Evolutionary conservation across 1,139 yeast genomes (phyloP).

Genomic region (Torulaspora pretoriensis): DNA sequence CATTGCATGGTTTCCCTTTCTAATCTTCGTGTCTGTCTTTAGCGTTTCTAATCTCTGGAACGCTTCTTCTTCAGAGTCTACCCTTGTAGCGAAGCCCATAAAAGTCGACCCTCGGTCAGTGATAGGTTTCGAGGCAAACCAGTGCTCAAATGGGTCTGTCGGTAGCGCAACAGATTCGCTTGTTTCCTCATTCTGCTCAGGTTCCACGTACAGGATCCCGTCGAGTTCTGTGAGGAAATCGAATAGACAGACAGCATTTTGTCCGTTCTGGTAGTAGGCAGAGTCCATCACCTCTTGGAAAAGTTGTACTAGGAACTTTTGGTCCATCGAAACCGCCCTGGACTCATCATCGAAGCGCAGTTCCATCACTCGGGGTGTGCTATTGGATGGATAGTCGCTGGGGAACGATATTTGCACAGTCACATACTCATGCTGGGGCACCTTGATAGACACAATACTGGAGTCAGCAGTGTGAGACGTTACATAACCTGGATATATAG

Average conservation of each 20-base stretch:
- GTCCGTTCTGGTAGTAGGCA: constrained; percentile 46
- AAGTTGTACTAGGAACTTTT: constrained; percentile 42
- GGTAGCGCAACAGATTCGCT: constrained; percentile 15
- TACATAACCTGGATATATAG: constrained; percentile 73
- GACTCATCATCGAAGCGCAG: constrained; percentile 40
- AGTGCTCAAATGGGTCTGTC: constrained; percentile 53
- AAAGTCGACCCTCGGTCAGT: constrained; percentile 83
- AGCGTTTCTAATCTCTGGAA: constrained; percentile 47
- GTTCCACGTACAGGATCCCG: constrained; percentile 44
- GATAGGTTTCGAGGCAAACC: constrained; percentile 75
- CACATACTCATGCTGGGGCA: constrained; percentile 63
- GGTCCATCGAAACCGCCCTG: constrained; percentile 40
- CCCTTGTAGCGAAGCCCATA: constrained; percentile 67
- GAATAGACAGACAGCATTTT: constrained; percentile 62
- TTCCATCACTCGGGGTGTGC: constrained; percentile 53
- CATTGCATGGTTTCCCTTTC: constrained; percentile 74
- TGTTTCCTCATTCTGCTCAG: constrained; percentile 16
- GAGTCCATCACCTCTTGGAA: constrained; percentile 49
- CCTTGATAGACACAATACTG: constrained; percentile 44
- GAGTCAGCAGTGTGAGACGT: constrained; percentile 40
- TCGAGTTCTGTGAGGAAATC: constrained; percentile 69
- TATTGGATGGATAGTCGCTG: constrained; percentile 55
- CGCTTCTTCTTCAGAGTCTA: constrained; percentile 63
- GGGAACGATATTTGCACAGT: constrained; percentile 68
- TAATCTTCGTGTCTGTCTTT: constrained; percentile 59